Conservation (phyloP, 306 rosid species). For the Castanea sativa region DNA sequence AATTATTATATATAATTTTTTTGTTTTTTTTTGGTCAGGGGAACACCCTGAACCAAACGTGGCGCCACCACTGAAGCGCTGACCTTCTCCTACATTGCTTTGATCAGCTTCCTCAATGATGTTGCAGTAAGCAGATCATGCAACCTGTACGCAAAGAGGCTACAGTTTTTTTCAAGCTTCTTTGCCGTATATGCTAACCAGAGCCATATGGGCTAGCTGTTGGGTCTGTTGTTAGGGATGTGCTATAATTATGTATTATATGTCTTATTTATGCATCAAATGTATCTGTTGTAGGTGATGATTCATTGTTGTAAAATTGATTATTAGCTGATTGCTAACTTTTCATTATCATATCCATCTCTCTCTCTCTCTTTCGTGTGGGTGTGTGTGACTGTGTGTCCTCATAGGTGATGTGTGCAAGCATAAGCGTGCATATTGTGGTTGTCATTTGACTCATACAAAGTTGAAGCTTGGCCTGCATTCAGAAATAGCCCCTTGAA, state of each 20-base stretch:
- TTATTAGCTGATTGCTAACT: neutral
- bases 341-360: neutral
- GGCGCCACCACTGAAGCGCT: too few relatives aligned
- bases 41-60: too few relatives aligned
- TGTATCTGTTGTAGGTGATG: neutral
- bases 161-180: neutral
- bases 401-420: neutral
- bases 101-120: neutral
- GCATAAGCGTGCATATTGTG: neutral
- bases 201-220: neutral
- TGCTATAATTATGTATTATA: neutral
- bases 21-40: too few relatives aligned
- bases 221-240: neutral
- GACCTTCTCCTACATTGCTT: neutral
- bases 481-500: neutral
- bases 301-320: conserved; percentile 16
- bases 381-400: too few relatives aligned
- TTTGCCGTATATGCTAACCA: neutral
- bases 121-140: neutral
- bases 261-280: neutral
- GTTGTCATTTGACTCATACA: neutral
- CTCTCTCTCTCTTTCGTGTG: too few relatives aligned
- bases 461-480: neutral
- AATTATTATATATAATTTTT: too few relatives aligned
- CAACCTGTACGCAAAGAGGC: too few relatives aligned